phyloP scores from a whole-genome alignment of 306 rosid genomes.

The Malus sylvestris region DNA sequence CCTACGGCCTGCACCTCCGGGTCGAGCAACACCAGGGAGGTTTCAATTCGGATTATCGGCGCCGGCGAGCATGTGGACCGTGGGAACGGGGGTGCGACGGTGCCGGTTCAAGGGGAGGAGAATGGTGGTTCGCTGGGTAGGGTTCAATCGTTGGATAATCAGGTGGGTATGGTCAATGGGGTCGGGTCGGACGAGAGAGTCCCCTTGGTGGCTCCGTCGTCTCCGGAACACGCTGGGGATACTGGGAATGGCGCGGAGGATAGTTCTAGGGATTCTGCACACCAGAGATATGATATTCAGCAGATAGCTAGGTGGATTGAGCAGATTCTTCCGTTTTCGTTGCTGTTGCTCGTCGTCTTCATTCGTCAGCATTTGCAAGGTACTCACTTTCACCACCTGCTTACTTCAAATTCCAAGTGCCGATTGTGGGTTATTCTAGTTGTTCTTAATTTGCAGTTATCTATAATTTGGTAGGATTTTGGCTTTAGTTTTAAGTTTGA shows the following conservation, averaged over 20 bases:
- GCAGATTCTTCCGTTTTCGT: conserved; percentile 76
- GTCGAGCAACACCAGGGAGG: conserved; percentile 39
- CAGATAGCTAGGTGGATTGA: conserved; percentile 68
- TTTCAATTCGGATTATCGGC: conserved; percentile 56
- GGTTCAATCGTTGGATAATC: conserved; percentile 26
- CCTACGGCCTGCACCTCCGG: conserved; percentile 23
- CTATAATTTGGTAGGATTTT: neutral
- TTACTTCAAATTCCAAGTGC: neutral
- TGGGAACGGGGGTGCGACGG: conserved; percentile 6
- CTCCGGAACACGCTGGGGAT: conserved; percentile 29
- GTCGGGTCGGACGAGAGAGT: conserved; percentile 37
- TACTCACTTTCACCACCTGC: conserved; percentile 3
- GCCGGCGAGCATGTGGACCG: conserved; percentile 29
- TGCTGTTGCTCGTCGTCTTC: conserved; percentile 68
- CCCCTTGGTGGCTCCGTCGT: conserved; percentile 37
- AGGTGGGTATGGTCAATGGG: conserved; percentile 23
- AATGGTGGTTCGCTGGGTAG: conserved; percentile 27
- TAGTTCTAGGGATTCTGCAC: conserved; percentile 44
- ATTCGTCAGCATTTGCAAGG: conserved; percentile 91
- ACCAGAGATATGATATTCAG: conserved; percentile 69
- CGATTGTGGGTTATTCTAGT: neutral
- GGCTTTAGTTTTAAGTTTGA: neutral
- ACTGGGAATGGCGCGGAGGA: conserved; percentile 35
- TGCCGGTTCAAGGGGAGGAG: conserved; percentile 20
- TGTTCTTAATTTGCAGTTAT: neutral